Evolutionary conservation across 352 stramenopile species (phyloP).

Genomic region (Blastocystis sp.): DNA sequence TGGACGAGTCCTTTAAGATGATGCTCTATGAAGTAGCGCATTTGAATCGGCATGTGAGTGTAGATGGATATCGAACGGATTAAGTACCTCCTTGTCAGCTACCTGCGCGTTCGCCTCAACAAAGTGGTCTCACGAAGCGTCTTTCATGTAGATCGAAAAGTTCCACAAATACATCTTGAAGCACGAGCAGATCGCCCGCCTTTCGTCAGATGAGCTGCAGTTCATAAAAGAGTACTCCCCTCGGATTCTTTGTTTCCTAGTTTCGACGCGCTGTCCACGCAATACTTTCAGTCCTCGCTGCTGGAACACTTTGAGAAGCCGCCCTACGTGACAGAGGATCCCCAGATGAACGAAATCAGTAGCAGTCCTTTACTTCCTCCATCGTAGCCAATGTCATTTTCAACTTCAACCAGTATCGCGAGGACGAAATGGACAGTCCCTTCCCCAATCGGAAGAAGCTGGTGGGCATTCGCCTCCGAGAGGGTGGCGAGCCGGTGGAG

Average conservation of each 20-base stretch:
- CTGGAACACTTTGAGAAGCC: not conserved
- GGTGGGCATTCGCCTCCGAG: not conserved
- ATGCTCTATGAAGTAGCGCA: conserved; percentile 37
- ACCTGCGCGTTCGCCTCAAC: not conserved
- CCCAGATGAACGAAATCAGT: not conserved
- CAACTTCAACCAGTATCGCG: not conserved
- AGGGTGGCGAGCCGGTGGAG: not conserved
- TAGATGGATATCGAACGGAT: conserved; percentile 54
- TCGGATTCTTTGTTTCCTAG: not conserved
- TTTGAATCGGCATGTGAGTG: not conserved
- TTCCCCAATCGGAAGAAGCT: conserved; percentile 37
- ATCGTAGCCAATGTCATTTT: conserved; percentile 6
- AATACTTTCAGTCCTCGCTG: not conserved
- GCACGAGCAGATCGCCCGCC: not conserved
- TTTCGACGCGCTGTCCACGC: not conserved
- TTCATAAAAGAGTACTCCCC: not conserved
- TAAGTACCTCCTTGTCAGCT: conserved; percentile 12
- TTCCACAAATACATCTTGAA: conserved; percentile 26
- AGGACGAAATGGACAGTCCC: conserved; percentile 43
- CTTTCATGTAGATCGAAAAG: conserved; percentile 4
- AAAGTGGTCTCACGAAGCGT: not conserved
- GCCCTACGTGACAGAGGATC: not conserved
- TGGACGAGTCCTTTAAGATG: conserved; percentile 16
- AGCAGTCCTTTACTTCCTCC: not conserved
- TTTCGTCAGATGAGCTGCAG: not conserved